Evolutionary conservation across 2,329 filamentous ascomycete species (phyloP).

Genomic region (Emydomyces testavorans): DNA sequence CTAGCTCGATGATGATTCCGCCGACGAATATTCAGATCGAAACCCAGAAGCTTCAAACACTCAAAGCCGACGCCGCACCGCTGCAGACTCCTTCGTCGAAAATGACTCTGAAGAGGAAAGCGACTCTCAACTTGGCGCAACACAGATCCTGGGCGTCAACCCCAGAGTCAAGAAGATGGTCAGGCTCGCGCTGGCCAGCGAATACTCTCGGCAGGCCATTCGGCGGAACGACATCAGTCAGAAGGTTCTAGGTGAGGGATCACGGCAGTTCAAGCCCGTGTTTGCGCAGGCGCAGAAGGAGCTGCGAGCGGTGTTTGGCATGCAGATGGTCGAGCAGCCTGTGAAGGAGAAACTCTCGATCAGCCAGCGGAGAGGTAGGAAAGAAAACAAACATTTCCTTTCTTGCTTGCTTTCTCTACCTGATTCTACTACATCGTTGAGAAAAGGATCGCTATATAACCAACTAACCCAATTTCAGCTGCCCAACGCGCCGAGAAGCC

Average conservation of each 20-base stretch:
- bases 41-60: constrained; percentile 6
- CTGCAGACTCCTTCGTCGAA: constrained; percentile 9
- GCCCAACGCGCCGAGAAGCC: constrained; percentile 37
- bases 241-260: constrained; percentile 58
- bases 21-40: constrained; percentile 2
- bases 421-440: too few relatives aligned
- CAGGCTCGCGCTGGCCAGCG: constrained; percentile 49
- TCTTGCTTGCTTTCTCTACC: background rate
- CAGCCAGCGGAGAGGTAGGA: constrained; percentile 66
- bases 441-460: too few relatives aligned
- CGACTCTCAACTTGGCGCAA: constrained; percentile 1
- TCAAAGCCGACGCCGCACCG: constrained; percentile 14
- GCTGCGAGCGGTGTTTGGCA: constrained; percentile 67
- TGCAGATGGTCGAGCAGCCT: constrained; percentile 79
- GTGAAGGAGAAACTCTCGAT: constrained; percentile 68
- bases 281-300: constrained; percentile 66
- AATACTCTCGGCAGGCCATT: constrained; percentile 48
- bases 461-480: constrained; percentile 29
- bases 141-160: constrained; percentile 1
- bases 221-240: constrained; percentile 47
- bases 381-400: constrained; percentile 16
- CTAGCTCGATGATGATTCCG: constrained; percentile 2
- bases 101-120: constrained; percentile 2
- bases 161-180: constrained; percentile 50
- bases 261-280: constrained; percentile 61